Conservation (phyloP, 768 basidiomycete genomes). For the Naematelia aurantialba region DNA sequence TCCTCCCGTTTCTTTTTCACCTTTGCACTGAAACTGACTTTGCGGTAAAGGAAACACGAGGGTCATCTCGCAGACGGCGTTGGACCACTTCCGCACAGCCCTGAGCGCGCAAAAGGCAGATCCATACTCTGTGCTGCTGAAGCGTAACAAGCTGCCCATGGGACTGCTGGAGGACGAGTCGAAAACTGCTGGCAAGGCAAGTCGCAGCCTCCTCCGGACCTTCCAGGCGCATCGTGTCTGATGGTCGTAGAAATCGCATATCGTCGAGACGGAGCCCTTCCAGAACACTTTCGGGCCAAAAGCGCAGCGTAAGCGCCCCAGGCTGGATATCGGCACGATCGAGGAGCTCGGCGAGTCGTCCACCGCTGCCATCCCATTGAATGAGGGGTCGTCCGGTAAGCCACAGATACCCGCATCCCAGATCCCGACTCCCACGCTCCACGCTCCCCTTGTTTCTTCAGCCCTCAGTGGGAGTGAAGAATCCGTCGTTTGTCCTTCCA, state of each 20-base stretch:
- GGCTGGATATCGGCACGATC: conserved; percentile 81
- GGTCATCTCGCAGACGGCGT: conserved; percentile 90
- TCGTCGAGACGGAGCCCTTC: conserved; percentile 95
- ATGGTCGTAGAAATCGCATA: conserved; percentile 68
- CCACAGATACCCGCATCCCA: too few species aligned
- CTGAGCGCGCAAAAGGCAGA: conserved; percentile 79
- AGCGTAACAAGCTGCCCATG: conserved; percentile 95
- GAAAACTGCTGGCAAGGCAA: conserved; percentile 77
- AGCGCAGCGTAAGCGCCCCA: conserved; percentile 85
- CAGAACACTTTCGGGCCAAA: conserved; percentile 91
- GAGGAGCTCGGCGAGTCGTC: conserved; percentile 68
- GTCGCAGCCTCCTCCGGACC: conserved; percentile 21
- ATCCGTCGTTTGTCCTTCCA: too few species aligned
- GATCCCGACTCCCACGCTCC: too few species aligned
- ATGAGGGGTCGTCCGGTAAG: conserved; percentile 56
- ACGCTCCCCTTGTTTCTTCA: too few species aligned
- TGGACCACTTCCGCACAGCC: conserved; percentile 93
- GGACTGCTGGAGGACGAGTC: conserved; percentile 84
- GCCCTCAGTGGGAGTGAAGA: too few species aligned
- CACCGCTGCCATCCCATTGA: conserved; percentile 46
- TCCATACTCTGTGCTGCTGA: conserved; percentile 90
- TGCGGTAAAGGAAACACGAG: conserved; percentile 80
- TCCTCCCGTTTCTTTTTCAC: neutral
- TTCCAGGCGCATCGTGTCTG: conserved; percentile 7
- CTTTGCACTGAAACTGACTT: neutral